Evolutionary conservation across 805 yeast genomes (phyloP).

Genomic region (Debaryomyces prosopidis): DNA sequence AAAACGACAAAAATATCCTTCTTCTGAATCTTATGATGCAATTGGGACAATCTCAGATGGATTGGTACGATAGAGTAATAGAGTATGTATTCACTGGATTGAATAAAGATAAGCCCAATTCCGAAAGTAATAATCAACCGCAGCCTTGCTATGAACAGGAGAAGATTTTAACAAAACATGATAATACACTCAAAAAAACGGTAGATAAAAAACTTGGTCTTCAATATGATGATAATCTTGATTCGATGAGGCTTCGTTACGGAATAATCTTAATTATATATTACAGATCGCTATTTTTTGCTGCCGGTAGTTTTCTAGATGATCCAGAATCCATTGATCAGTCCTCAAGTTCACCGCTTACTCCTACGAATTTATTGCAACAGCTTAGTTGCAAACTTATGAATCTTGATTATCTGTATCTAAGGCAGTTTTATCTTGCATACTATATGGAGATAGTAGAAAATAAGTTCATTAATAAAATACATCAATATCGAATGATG

Average conservation of each 20-base stretch:
- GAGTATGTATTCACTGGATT: slow-evolving; percentile 32
- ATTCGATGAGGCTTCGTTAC: slow-evolving; percentile 29
- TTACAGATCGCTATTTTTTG: slow-evolving; percentile 14
- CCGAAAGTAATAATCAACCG: slow-evolving; percentile 7
- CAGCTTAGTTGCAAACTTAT: slow-evolving; percentile 12
- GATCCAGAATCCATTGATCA: slow-evolving; percentile 3
- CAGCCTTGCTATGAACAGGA: slow-evolving; percentile 19
- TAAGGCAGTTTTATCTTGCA: slow-evolving; percentile 13
- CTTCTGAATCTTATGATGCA: slow-evolving; percentile 20
- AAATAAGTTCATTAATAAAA: not conserved
- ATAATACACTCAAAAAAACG: slow-evolving; percentile 11
- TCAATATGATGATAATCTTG: slow-evolving; percentile 23
- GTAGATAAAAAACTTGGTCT: slow-evolving; percentile 6
- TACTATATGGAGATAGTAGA: too few species aligned
- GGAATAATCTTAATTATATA: slow-evolving; percentile 17
- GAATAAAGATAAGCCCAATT: not conserved
- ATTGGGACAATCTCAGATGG: slow-evolving; percentile 16
- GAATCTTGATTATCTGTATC: slow-evolving; percentile 7
- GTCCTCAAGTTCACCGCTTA: too few species aligned
- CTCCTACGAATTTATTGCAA: slow-evolving; percentile 5
- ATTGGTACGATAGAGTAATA: slow-evolving; percentile 32
- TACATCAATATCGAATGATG: not conserved
- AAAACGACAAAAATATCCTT: slow-evolving; percentile 4
- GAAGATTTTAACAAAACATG: slow-evolving; percentile 19
- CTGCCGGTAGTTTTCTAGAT: slow-evolving; percentile 2